A percentile compares a stretch with the other conserved stretches of the same genome.
These are phyloP conservation scores for Conringia planisiliqua DNA, from an alignment of 345 rosid species.

Conservation along the genomic window DNA sequence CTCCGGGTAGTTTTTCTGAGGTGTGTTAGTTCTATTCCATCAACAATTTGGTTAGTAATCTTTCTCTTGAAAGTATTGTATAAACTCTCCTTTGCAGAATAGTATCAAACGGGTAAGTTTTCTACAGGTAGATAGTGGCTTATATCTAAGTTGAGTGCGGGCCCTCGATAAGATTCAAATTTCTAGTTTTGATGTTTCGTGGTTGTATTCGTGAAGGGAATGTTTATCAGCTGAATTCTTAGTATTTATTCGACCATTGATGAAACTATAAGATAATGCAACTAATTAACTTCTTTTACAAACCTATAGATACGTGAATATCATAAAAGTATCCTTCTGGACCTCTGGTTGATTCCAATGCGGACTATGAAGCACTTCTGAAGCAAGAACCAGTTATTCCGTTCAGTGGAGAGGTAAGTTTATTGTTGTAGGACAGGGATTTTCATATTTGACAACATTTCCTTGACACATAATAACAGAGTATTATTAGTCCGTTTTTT, in stretches of 20 bases:
- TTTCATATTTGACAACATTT: not conserved
- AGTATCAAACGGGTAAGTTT: not conserved
- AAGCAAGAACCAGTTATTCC: slow-evolving; percentile 81
- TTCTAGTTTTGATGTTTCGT: not conserved
- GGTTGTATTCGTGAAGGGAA: not conserved
- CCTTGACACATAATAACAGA: not conserved
- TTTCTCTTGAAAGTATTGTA: not conserved
- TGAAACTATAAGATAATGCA: not conserved
- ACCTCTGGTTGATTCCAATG: slow-evolving; percentile 65
- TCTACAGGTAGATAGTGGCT: not conserved
- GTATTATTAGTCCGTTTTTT: not conserved
- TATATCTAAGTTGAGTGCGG: not conserved
- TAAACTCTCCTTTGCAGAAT: not conserved
- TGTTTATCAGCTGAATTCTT: not conserved
- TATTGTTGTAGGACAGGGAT: not conserved
- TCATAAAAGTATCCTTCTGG: slow-evolving; percentile 87
- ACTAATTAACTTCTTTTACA: not conserved
- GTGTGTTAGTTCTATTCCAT: not conserved
- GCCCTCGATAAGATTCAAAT: not conserved
- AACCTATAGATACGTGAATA: slow-evolving; percentile 53
- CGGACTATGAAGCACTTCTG: slow-evolving; percentile 63
- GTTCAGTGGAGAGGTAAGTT: slow-evolving; percentile 87
- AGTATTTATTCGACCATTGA: not conserved
- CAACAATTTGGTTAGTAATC: not conserved
- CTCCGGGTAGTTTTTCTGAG: not conserved